Conservation (phyloP, 2,329 filamentous ascomycete genomes). For the Colletotrichum magnum region DNA sequence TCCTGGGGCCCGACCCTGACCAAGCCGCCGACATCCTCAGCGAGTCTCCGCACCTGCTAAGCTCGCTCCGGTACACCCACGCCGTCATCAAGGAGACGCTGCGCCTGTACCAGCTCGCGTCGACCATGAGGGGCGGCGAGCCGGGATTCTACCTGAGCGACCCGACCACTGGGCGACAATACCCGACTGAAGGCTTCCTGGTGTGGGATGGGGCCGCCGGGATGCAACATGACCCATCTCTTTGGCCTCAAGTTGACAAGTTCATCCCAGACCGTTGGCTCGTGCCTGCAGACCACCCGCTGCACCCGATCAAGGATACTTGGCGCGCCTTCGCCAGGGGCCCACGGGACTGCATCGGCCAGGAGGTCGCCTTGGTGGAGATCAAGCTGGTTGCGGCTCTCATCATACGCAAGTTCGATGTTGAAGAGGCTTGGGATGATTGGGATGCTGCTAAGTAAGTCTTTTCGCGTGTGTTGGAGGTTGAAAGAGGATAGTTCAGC, state of each 20-base stretch:
- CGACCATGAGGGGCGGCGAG: constrained; percentile 44
- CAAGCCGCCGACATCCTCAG: constrained; percentile 42
- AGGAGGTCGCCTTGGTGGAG: constrained; percentile 69
- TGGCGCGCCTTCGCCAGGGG: constrained; percentile 69
- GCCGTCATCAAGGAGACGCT: constrained; percentile 56
- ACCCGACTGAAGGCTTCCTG: constrained; percentile 60
- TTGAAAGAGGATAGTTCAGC: constrained; percentile 1
- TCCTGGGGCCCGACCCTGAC: constrained; percentile 49
- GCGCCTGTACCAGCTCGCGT: constrained; percentile 49
- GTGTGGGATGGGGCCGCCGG: constrained; percentile 54
- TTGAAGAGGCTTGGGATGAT: constrained; percentile 49
- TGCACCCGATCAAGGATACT: constrained; percentile 51
- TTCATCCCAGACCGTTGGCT: constrained; percentile 55
- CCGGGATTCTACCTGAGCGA: constrained; percentile 57
- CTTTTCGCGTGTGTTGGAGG: not conserved
- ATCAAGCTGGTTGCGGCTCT: constrained; percentile 52
- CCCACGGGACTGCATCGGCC: constrained; percentile 69
- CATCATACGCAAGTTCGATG: constrained; percentile 28
- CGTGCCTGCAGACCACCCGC: constrained; percentile 40
- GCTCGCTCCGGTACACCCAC: constrained; percentile 53
- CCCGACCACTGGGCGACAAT: constrained; percentile 57
- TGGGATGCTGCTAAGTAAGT: constrained; percentile 55
- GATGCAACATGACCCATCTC: constrained; percentile 52
- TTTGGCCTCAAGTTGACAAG: constrained; percentile 50
- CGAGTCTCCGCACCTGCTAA: constrained; percentile 45